Conservation (phyloP, 345 rosid genomes). For the thale cress (Arabidopsis thaliana) region DNA sequence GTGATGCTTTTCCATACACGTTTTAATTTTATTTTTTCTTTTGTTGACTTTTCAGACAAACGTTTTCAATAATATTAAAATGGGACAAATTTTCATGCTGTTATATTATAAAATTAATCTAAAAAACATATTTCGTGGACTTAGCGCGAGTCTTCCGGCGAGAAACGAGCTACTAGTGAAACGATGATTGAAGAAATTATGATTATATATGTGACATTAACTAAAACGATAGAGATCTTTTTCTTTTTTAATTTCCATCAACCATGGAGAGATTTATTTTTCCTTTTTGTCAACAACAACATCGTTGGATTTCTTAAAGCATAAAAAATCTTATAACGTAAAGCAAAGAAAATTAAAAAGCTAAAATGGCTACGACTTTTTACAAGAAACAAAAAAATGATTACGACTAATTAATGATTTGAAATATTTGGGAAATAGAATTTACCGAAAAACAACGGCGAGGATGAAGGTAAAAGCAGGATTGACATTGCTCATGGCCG, state of each 20-base stretch:
- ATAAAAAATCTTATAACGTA: conserved; percentile 13
- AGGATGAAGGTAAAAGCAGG: conserved; percentile 50
- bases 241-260: too few species aligned
- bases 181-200: not conserved
- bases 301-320: not conserved
- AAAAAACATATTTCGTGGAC: not conserved
- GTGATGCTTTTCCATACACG: not conserved
- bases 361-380: not conserved
- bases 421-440: not conserved
- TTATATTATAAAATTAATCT: not conserved
- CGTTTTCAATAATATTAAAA: not conserved
- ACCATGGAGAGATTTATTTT: not conserved
- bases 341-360: conserved; percentile 8
- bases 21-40: too few species aligned
- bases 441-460: conserved; percentile 43
- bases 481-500: conserved; percentile 45
- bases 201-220: too few species aligned
- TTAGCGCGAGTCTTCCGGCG: not conserved
- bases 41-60: too few species aligned
- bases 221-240: too few species aligned
- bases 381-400: not conserved
- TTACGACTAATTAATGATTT: not conserved
- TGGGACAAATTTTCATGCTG: not conserved
- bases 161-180: not conserved
- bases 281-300: not conserved